phyloP scores from a whole-genome alignment of 164 flowering plant genomes.

The Macadamia integrifolia region DNA sequence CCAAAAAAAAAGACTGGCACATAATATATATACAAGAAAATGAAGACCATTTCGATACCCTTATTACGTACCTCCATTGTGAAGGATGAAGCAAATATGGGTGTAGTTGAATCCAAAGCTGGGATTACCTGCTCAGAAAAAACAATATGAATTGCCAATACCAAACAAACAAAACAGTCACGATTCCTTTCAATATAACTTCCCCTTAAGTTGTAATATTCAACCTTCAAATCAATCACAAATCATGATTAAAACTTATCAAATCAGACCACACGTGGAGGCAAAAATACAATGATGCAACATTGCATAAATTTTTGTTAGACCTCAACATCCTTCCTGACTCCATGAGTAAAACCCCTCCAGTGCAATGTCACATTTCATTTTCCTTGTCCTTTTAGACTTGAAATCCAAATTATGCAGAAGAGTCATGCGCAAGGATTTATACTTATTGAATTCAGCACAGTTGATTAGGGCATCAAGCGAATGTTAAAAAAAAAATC shows the following conservation, averaged over 20 bases:
- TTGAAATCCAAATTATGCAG: not conserved
- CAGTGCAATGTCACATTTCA: not conserved
- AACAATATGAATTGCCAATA: not conserved
- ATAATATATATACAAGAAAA: not conserved
- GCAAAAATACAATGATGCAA: not conserved
- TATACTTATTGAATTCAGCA: no score
- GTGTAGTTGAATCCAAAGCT: conserved; percentile 82
- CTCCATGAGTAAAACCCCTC: not conserved
- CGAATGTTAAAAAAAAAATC: no score
- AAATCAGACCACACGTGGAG: no score
- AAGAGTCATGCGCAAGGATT: no score
- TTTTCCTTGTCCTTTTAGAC: not conserved
- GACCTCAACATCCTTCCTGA: not conserved
- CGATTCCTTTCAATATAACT: not conserved
- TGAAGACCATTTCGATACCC: not conserved
- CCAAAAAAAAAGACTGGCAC: no score
- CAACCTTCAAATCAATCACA: not conserved
- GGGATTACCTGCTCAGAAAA: conserved; percentile 72
- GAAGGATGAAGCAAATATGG: conserved; percentile 95
- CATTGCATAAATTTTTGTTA: not conserved
- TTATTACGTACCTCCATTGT: conserved; percentile 82
- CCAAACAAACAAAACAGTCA: not conserved
- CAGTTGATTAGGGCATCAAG: no score
- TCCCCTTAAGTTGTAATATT: not conserved
- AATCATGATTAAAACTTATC: not conserved